A percentile compares a stretch with the other conserved stretches of the same genome.
Conservation (phyloP, 2,329 filamentous ascomycete species). For the Sarocladium kiliense region DNA sequence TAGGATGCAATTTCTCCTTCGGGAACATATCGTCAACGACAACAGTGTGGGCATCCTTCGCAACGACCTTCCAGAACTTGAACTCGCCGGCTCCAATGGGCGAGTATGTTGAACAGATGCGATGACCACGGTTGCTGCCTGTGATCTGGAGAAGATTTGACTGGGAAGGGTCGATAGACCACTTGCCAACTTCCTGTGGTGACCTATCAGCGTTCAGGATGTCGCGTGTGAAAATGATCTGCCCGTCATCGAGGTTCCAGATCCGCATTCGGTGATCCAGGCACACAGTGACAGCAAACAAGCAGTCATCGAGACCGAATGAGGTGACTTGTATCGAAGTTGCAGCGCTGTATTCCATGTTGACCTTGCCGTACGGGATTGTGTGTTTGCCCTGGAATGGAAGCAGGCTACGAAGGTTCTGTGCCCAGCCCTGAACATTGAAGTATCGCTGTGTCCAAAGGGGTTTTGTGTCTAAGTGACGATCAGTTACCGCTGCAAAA, state of each 20-base stretch:
- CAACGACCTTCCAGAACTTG: constrained; percentile 81
- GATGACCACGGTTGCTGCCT: constrained; percentile 46
- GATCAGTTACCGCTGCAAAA: neutral
- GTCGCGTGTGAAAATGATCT: constrained; percentile 71
- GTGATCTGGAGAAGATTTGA: constrained; percentile 71
- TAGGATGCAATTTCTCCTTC: constrained; percentile 54
- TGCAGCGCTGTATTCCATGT: constrained; percentile 63
- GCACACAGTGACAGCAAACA: constrained; percentile 72
- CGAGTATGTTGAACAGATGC: constrained; percentile 74
- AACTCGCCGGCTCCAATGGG: constrained; percentile 85
- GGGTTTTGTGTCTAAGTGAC: constrained; percentile 18
- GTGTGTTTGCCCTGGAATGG: constrained; percentile 61
- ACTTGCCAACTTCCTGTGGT: constrained; percentile 64
- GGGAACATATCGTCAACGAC: constrained; percentile 69
- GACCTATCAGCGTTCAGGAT: constrained; percentile 64
- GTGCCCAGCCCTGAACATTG: constrained; percentile 67
- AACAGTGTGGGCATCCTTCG: constrained; percentile 58
- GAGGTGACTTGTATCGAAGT: constrained; percentile 54
- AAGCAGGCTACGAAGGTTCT: constrained; percentile 60
- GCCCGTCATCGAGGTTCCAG: constrained; percentile 83
- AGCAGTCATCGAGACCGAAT: constrained; percentile 42
- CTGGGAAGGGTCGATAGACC: constrained; percentile 74
- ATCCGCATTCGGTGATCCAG: constrained; percentile 84
- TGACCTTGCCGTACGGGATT: constrained; percentile 56
- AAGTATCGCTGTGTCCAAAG: constrained; percentile 69